Percentiles rank a stretch among this genome's conserved stretches.
Evolutionary conservation across 495 filamentous ascomycete genomes (phyloP).

Genomic region (Hypoxylon intermedium): DNA sequence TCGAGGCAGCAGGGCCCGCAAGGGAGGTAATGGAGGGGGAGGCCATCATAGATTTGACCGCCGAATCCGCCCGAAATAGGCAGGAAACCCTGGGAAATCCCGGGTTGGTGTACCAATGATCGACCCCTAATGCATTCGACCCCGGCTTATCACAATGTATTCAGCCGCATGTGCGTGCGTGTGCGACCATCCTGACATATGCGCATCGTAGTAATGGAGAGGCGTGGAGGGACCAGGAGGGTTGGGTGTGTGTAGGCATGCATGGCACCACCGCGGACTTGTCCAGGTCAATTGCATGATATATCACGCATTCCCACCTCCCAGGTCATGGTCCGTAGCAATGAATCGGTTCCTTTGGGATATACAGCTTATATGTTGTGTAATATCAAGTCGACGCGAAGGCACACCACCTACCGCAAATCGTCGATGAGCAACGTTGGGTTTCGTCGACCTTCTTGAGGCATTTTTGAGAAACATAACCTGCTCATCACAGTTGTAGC

Average conservation of each 20-base stretch:
- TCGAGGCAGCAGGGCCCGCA: not conserved
- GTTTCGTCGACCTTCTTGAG: no score
- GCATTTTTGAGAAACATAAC: no score
- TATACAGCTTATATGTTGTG: slow-evolving; percentile 1
- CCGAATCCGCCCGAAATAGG: slow-evolving; percentile 36
- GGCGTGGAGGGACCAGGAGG: not conserved
- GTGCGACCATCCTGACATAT: slow-evolving; percentile 25
- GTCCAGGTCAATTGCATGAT: slow-evolving; percentile 15
- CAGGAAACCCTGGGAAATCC: slow-evolving; percentile 26
- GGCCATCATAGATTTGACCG: slow-evolving; percentile 19
- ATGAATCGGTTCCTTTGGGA: slow-evolving; percentile 13
- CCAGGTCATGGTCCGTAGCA: slow-evolving; percentile 1
- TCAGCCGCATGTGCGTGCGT: slow-evolving; percentile 34
- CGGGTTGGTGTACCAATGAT: slow-evolving; percentile 39
- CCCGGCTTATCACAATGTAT: slow-evolving; percentile 33
- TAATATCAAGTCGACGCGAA: not conserved
- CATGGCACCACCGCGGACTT: slow-evolving; percentile 11
- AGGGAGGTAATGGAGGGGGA: slow-evolving; percentile 16
- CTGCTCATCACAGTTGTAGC: not conserved
- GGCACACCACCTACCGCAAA: no score
- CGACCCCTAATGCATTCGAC: slow-evolving; percentile 36
- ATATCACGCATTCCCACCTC: slow-evolving; percentile 32
- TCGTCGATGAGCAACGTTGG: no score
- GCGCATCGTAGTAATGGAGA: no score
- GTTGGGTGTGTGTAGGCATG: slow-evolving; percentile 17